Evolutionary conservation across 495 filamentous ascomycete species (phyloP).

Genomic region (Hyaloscypha finlandica): DNA sequence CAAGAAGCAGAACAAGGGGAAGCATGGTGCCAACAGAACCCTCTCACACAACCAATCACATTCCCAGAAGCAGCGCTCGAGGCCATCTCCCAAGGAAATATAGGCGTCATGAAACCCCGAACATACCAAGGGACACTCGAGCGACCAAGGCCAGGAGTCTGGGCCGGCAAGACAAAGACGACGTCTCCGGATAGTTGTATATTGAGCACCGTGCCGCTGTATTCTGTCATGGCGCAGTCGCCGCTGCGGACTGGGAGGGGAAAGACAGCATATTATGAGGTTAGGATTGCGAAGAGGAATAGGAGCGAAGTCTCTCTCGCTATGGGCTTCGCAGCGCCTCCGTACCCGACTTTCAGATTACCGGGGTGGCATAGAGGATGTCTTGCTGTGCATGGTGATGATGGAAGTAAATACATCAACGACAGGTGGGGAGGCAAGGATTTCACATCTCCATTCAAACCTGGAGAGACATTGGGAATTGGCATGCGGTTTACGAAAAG

Average conservation of each 20-base stretch:
- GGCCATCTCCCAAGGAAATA: conserved; percentile 29
- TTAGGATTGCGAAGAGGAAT: conserved; percentile 50
- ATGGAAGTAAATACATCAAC: conserved; percentile 85
- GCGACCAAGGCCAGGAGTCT: conserved; percentile 44
- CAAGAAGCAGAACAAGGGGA: conserved; percentile 72
- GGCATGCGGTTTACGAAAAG: conserved; percentile 68
- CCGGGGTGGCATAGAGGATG: conserved; percentile 90
- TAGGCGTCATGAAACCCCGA: conserved; percentile 33
- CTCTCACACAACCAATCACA: conserved; percentile 60
- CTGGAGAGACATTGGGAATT: conserved; percentile 50
- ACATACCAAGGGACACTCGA: conserved; percentile 34
- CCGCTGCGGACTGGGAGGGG: conserved; percentile 56
- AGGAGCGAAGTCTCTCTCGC: conserved; percentile 64
- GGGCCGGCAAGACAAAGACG: conserved; percentile 39
- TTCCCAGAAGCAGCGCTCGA: conserved; percentile 41
- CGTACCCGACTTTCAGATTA: conserved; percentile 84
- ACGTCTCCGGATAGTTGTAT: conserved; percentile 54
- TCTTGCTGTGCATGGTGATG: conserved; percentile 87
- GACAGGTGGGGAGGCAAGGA: conserved; percentile 80
- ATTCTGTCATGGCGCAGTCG: conserved; percentile 67
- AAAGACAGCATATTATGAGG: conserved; percentile 79
- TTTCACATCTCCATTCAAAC: conserved; percentile 56
- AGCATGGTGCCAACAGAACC: conserved; percentile 65
- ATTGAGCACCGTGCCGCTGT: conserved; percentile 72
- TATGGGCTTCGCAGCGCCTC: conserved; percentile 76